Conservation (phyloP, 2,329 filamentous ascomycete species). For the Talaromyces sp. region DNA sequence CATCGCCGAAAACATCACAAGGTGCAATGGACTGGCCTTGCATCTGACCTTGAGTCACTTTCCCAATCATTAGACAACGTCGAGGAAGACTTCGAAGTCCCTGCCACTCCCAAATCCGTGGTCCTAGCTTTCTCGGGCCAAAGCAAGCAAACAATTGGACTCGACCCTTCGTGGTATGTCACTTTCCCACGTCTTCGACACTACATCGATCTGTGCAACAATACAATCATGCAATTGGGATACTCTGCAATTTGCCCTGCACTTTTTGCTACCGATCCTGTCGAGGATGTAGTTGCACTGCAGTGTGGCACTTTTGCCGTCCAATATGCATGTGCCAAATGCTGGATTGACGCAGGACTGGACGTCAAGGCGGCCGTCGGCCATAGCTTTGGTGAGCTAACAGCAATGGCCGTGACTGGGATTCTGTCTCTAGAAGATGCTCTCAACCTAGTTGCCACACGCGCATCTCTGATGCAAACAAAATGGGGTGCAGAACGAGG, state of each 20-base stretch:
- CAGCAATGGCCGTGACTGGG: constrained; percentile 16
- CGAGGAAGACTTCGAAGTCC: not conserved
- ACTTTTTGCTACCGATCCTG: not conserved
- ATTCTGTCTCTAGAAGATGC: constrained; percentile 20
- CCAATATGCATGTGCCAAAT: constrained; percentile 6
- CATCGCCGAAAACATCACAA: constrained; percentile 10
- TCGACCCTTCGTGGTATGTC: constrained; percentile 1
- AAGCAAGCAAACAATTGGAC: constrained; percentile 11
- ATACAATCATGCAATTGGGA: not conserved
- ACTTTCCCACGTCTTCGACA: not conserved
- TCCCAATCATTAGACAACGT: not conserved
- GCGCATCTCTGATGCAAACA: constrained; percentile 29
- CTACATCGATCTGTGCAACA: constrained; percentile 2
- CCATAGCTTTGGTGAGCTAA: constrained; percentile 18
- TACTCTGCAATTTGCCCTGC: not conserved
- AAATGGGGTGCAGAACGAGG: constrained; percentile 31
- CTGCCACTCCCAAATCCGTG: not conserved
- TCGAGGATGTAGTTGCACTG: not conserved
- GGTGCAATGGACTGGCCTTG: constrained; percentile 7
- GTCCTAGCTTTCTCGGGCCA: constrained; percentile 9
- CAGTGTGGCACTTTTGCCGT: not conserved
- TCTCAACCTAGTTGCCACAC: constrained; percentile 25
- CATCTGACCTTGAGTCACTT: not conserved
- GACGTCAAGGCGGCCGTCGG: constrained; percentile 9
- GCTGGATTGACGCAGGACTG: not conserved